Base-by-base conservation (phyloP, 2,329 filamentous ascomycete species). In the Monosporascus ibericus region DNA sequence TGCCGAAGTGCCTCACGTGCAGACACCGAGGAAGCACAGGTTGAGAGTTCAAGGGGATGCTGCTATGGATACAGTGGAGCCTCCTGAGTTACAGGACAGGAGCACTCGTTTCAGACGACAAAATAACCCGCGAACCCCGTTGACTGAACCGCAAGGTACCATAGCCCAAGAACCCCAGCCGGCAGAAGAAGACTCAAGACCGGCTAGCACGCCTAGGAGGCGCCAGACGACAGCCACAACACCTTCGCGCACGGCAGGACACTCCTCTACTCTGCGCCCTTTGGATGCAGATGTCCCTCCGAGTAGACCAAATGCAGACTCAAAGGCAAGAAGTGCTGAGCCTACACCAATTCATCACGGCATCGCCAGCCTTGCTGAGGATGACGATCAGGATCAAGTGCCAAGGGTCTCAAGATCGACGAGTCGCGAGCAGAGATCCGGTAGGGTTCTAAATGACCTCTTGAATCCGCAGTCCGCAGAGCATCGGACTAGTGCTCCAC, bases 1-100 rank as follows among this genome's bases (percentile, higher is more conserved):
- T 60, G 72, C 76, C 42, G 68, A 74, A 49, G 76, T 73, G 7
- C 66, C 65, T 42, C 68, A 47, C 69, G 76, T 60, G 64, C 72
- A 49, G 7, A 81, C 74, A 14, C 73, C 72, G 48, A 69, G 68
- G 56, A 73, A 76, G 55, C 63, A 64, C 47, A 63, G 59, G 40
- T 7, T 55, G 48, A 54, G 59, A 27, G 18, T 18, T 24, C 27
- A 49, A 27, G 42, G 48, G 30, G 25, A 50, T n/a, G 22, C 42
- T 14, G n/a, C 39, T 48, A 30, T 24, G 11, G 34, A 46, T 18
- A 44, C 18, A 27, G 5, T 11, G 22, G 30, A 36, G 7, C 7
- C 18, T 37, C 4, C 40, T 22, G 37, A n/a, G 25, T 40, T 44
- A 15, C 42, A 51, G 37, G 7, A 17, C 48, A 37, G 48, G 17